Base-by-base conservation (phyloP, 139 green algal species). In the Closterium sp. region DNA sequence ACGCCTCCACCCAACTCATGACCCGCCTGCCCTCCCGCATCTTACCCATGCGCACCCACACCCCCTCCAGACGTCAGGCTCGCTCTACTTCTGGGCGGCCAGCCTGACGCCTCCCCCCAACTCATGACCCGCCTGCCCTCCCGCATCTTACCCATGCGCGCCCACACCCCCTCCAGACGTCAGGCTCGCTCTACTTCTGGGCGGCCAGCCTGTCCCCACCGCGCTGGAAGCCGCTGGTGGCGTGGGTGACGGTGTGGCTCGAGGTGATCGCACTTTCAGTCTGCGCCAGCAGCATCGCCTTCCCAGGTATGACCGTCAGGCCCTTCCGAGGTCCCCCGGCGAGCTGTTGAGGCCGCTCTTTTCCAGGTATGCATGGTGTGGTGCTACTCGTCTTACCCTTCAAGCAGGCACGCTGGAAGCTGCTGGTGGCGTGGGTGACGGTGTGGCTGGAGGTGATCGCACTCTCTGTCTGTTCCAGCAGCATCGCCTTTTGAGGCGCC, bases 121-220 rank as follows among this genome's bases (percentile, higher is more conserved):
- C 32, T 38, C 32, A 38, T 38, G 32, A 2, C 4, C 32, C 32
- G 32, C 32, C 32, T 38, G 32, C 4, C 32, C 32, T 38, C 32
- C 32, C 50, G 10, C 2, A 24, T 4, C 50, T 73, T 73, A 0
- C 50, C 10, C 45, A 13, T 70, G 32, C 45, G 10, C 10, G 11
- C 45, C 45, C 45, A 70, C 10, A 2, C 45, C 1, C 11, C 45
- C 45, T 19, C 0, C 90, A 92, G 90, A 92, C 70, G 1, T 73
- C 85, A 86, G 90, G 90, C 9, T 92, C 90, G 22, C 70, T 92
- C 7, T 92, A 92, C 73, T 92, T 92, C 85, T 92, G 90, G 90
- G 90, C 90, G 29, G 84, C 90, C 79, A 34, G n/a, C 31, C 13
- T 92, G 90, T 38, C 31, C 0, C 70, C 70, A 9, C 90, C 70